These are phyloP conservation scores for Didymellaceae sp. DNA, from an alignment of 2,329 filamentous ascomycete genomes.

Conservation along the genomic window DNA sequence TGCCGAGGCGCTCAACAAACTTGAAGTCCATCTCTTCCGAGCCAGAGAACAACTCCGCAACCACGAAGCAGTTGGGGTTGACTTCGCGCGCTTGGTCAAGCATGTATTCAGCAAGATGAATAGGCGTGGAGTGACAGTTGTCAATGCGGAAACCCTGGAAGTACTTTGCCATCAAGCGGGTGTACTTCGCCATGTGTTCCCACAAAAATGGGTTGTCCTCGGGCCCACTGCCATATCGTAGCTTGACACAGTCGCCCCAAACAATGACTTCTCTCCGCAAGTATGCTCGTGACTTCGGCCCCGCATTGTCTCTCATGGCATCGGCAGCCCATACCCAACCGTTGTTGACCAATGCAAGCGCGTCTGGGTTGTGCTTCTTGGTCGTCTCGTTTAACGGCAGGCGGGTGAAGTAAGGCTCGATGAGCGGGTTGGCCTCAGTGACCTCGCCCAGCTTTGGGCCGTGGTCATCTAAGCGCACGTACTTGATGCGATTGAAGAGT, in stretches of 20 bases:
- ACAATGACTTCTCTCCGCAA: constrained; percentile 95
- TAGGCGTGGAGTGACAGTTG: constrained; percentile 95
- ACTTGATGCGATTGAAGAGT: constrained; percentile 92
- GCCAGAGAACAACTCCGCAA: constrained; percentile 93
- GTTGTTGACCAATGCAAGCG: constrained; percentile 88
- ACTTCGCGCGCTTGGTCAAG: constrained; percentile 91
- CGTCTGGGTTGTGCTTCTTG: constrained; percentile 74
- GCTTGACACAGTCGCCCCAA: constrained; percentile 98
- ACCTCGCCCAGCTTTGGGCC: constrained; percentile 87
- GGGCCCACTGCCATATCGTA: constrained; percentile 81
- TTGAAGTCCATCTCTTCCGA: constrained; percentile 96
- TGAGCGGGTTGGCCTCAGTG: constrained; percentile 76
- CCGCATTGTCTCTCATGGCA: constrained; percentile 91
- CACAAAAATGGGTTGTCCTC: constrained; percentile 92
- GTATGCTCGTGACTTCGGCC: constrained; percentile 87
- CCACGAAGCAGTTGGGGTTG: constrained; percentile 86
- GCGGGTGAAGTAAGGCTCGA: constrained; percentile 94
- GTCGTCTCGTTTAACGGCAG: constrained; percentile 81
- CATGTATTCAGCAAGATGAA: constrained; percentile 93
- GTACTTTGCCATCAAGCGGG: constrained; percentile 88
- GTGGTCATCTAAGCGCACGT: constrained; percentile 88
- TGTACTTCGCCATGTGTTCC: constrained; percentile 95
- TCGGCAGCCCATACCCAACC: constrained; percentile 99
- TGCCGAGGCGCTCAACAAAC: constrained; percentile 89
- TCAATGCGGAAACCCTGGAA: constrained; percentile 96